Percentiles rank a stretch among this genome's conserved stretches.
Evolutionary conservation across 164 flowering plant genomes (phyloP).

Genomic region (Kingdonia uniflora): DNA sequence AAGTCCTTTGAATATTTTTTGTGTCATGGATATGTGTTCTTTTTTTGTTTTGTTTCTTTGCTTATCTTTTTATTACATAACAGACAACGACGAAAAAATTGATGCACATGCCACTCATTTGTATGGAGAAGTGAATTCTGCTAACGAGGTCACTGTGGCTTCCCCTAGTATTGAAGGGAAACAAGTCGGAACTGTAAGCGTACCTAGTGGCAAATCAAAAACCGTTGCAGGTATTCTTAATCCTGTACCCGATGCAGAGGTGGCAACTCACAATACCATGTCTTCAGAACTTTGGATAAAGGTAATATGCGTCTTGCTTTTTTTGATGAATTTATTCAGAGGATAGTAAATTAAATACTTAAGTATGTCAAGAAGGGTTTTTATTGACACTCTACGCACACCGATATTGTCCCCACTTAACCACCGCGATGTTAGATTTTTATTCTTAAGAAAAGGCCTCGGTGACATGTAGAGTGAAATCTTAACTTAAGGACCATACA

Average conservation of each 20-base stretch:
- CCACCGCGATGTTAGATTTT: no score
- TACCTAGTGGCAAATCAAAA: constrained; percentile 25
- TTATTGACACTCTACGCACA: background rate
- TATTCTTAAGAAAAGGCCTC: no score
- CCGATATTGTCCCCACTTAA: no score
- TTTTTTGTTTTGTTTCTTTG: background rate
- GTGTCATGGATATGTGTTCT: background rate
- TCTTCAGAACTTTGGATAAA: constrained; percentile 51
- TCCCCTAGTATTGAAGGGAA: constrained; percentile 19
- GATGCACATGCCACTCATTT: constrained; percentile 13
- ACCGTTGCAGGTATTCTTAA: constrained; percentile 17
- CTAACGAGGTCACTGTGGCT: constrained; percentile 9
- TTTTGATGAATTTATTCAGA: background rate
- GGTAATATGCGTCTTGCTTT: constrained; percentile 23
- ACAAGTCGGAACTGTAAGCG: constrained; percentile 24
- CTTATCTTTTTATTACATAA: background rate
- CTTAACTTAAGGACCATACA: no score
- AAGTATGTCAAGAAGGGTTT: background rate
- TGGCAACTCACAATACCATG: constrained; percentile 28
- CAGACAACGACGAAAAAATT: constrained; percentile 35
- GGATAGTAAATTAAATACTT: background rate
- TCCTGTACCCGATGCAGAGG: constrained; percentile 22
- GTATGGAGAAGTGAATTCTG: constrained; percentile 23
- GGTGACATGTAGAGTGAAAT: no score
- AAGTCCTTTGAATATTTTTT: background rate